phyloP scores from a whole-genome alignment of 768 basidiomycete species.

The Collybiopsis confluens region DNA sequence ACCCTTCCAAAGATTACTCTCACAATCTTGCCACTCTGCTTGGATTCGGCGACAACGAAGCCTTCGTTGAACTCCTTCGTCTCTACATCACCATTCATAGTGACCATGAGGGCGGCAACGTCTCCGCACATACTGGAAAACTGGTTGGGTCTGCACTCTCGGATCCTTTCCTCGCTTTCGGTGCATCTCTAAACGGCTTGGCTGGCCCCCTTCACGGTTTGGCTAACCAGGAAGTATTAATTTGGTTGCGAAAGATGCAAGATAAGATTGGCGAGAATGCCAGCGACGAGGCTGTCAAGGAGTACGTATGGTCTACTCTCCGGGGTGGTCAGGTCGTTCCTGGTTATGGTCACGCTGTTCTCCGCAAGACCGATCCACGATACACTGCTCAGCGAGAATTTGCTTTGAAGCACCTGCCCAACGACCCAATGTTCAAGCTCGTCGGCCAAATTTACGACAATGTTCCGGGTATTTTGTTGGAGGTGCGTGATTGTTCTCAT shows the following conservation, averaged over 20 bases:
- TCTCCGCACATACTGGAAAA: constrained; percentile 93
- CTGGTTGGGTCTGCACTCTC: constrained; percentile 93
- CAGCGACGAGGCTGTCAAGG: constrained; percentile 81
- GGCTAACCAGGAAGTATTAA: constrained; percentile 94
- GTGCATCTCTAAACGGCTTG: constrained; percentile 90
- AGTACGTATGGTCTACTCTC: constrained; percentile 94
- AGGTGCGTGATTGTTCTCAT: constrained; percentile 51
- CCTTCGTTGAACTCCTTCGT: constrained; percentile 91
- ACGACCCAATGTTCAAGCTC: constrained; percentile 91
- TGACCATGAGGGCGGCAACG: constrained; percentile 98
- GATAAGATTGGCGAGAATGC: constrained; percentile 80
- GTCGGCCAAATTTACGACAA: constrained; percentile 86
- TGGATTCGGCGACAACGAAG: constrained; percentile 83
- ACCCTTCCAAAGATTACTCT: constrained; percentile 81
- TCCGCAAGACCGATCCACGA: constrained; percentile 89
- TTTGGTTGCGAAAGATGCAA: constrained; percentile 96
- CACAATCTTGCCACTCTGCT: constrained; percentile 86
- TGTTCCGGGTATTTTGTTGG: constrained; percentile 86
- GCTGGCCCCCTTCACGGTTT: constrained; percentile 97
- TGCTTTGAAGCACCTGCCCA: constrained; percentile 76
- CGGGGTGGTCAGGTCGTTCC: constrained; percentile 93
- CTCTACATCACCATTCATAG: constrained; percentile 98
- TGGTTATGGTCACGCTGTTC: constrained; percentile 84
- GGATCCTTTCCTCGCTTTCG: constrained; percentile 94
- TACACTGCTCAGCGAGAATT: constrained; percentile 91